Evolutionary conservation across 345 rosid species (phyloP).

Genomic region (Toxicodendron radicans): DNA sequence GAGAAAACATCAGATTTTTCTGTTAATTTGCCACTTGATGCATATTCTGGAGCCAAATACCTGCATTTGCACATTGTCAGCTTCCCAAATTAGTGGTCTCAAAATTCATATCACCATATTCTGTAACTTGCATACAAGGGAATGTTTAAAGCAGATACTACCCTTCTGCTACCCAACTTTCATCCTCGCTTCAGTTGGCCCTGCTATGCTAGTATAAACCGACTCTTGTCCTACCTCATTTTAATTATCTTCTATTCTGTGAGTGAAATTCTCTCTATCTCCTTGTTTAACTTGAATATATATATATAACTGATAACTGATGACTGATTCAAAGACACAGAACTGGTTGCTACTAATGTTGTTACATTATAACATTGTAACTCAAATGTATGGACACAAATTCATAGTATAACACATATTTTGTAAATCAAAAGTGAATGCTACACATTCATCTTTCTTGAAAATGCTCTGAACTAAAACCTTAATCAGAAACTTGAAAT

Average conservation of each 20-base stretch:
- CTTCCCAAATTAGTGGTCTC: neutral
- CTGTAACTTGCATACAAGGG: too few species aligned
- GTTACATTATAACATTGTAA: too few species aligned
- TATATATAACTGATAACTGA: too few species aligned
- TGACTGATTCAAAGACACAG: too few species aligned
- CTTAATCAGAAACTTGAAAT: neutral
- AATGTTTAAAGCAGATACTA: too few species aligned
- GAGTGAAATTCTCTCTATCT: neutral
- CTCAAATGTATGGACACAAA: neutral
- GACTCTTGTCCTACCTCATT: too few species aligned
- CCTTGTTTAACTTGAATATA: neutral
- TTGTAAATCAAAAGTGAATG: neutral
- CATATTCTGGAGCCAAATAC: constrained; percentile 95
- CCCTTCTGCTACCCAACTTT: neutral
- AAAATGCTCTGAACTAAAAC: neutral
- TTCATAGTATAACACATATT: neutral
- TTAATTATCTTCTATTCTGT: neutral
- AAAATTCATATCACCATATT: too few species aligned
- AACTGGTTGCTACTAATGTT: too few species aligned
- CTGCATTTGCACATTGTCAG: constrained; percentile 31
- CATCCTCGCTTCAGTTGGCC: neutral
- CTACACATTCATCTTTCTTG: neutral
- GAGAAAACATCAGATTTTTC: constrained; percentile 98
- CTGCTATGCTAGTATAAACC: too few species aligned
- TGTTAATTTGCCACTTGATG: constrained; percentile 83